Percentiles rank a stretch among this genome's conserved stretches.
Evolutionary conservation across 805 yeast genomes (phyloP).

Genomic region (Barnettozyma siamensis): DNA sequence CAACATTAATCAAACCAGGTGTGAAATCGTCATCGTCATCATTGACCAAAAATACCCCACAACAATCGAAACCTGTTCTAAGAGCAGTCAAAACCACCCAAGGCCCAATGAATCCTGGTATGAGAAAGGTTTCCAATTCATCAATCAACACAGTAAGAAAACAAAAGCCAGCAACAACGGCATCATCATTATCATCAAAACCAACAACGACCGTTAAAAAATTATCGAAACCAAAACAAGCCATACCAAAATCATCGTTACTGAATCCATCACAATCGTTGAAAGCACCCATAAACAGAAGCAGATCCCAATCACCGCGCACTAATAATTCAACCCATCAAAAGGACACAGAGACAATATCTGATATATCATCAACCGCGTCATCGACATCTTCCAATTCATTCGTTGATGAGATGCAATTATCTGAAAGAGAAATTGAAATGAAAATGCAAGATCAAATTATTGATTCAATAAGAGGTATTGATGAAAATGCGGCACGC

Average conservation of each 20-base stretch:
- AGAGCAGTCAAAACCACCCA: constrained; percentile 1
- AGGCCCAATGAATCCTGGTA: neutral
- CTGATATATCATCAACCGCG: constrained; percentile 3
- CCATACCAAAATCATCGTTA: too few relatives aligned
- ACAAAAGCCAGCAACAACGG: neutral
- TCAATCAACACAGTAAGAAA: constrained; percentile 3
- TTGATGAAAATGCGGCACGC: constrained; percentile 71
- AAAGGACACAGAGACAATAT: constrained; percentile 23
- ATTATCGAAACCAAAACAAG: neutral
- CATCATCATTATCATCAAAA: too few relatives aligned
- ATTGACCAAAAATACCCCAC: too few relatives aligned
- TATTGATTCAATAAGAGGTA: constrained; percentile 46
- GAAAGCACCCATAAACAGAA: too few relatives aligned
- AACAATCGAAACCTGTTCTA: constrained; percentile 2
- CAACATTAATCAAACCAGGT: constrained; percentile 7
- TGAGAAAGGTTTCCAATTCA: too few relatives aligned
- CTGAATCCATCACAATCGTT: constrained; percentile 16
- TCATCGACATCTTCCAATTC: constrained; percentile 11
- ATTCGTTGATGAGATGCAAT: constrained; percentile 18
- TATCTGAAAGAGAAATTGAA: constrained; percentile 24
- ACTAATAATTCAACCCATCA: neutral
- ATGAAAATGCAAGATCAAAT: constrained; percentile 29
- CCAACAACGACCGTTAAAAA: too few relatives aligned
- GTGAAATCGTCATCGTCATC: constrained; percentile 5
- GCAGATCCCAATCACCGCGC: neutral